These are phyloP conservation scores for Plectosphaerella sp. DNA, from an alignment of 2,329 filamentous ascomycete genomes.

Conservation along the genomic window DNA sequence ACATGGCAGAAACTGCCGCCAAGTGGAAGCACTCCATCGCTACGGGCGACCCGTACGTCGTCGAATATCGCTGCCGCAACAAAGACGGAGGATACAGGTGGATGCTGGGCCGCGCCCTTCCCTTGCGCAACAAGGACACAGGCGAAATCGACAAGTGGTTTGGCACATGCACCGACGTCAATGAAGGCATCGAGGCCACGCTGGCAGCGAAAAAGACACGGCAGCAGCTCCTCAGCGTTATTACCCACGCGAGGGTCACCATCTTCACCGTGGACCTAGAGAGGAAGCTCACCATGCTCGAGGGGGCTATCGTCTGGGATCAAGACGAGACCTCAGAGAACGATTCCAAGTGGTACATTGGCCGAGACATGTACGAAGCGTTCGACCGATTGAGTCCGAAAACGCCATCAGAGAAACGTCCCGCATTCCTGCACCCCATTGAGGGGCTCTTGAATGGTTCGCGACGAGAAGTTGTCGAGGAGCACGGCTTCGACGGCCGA, in stretches of 20 bases:
- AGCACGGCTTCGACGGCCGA: slow-evolving; percentile 54
- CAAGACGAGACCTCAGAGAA: slow-evolving; percentile 21
- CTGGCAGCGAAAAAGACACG: slow-evolving; percentile 60
- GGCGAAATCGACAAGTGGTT: slow-evolving; percentile 75
- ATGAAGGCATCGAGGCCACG: slow-evolving; percentile 67
- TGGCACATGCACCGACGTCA: slow-evolving; percentile 76
- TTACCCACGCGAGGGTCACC: slow-evolving; percentile 70
- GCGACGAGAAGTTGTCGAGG: slow-evolving; percentile 55
- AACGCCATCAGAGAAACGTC: slow-evolving; percentile 36
- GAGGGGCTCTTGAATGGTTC: slow-evolving; percentile 61
- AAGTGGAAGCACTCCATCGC: slow-evolving; percentile 59
- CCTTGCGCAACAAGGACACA: slow-evolving; percentile 59
- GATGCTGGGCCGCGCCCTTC: slow-evolving; percentile 71
- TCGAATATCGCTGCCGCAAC: slow-evolving; percentile 66
- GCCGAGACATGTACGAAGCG: slow-evolving; percentile 60
- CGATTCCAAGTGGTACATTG: slow-evolving; percentile 47
- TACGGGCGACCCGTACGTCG: slow-evolving; percentile 65
- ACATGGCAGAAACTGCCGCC: slow-evolving; percentile 49
- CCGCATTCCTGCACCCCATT: slow-evolving; percentile 53
- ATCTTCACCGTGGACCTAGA: slow-evolving; percentile 68
- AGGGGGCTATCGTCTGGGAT: slow-evolving; percentile 61
- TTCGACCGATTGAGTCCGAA: slow-evolving; percentile 48
- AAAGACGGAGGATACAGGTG: slow-evolving; percentile 70
- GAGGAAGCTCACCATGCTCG: slow-evolving; percentile 61
- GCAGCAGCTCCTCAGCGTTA: slow-evolving; percentile 68